Evolutionary conservation across 345 rosid genomes (phyloP).

Genomic region (Salix arbutifolia): DNA sequence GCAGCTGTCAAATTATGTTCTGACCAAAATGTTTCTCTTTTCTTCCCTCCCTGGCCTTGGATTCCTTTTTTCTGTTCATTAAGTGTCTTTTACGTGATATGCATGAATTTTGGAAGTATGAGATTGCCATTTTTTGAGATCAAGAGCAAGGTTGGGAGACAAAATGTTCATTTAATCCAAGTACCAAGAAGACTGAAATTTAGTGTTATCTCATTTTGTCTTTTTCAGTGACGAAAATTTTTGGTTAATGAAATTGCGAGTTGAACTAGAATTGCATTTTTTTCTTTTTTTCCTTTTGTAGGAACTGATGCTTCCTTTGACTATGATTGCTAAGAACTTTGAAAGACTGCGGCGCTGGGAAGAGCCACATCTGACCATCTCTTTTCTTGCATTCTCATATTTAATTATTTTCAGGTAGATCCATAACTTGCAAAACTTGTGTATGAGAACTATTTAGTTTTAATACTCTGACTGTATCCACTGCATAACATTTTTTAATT

Average conservation of each 20-base stretch:
- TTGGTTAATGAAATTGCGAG: background rate
- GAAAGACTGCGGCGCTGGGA: slow-evolving; percentile 84
- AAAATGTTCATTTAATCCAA: background rate
- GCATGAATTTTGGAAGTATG: background rate
- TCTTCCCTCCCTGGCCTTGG: background rate
- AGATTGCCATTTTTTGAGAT: background rate
- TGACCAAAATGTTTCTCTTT: background rate
- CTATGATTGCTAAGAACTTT: slow-evolving; percentile 50
- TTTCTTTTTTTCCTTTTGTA: slow-evolving; percentile 24
- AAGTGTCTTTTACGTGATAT: background rate
- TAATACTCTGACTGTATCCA: background rate
- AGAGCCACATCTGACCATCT: slow-evolving; percentile 74
- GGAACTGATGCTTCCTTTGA: slow-evolving; percentile 86
- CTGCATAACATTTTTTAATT: background rate
- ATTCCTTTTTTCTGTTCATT: background rate
- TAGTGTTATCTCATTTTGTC: background rate
- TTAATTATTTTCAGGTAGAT: slow-evolving; percentile 74
- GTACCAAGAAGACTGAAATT: background rate
- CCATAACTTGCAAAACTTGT: slow-evolving; percentile 14
- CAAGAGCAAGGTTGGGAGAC: background rate
- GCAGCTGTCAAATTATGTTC: background rate
- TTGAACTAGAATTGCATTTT: background rate
- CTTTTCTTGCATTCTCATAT: slow-evolving; percentile 67
- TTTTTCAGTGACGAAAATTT: background rate
- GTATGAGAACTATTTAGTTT: background rate